These are phyloP conservation scores for Pisolithus orientalis DNA, from an alignment of 768 basidiomycete genomes.

Conservation along the genomic window DNA sequence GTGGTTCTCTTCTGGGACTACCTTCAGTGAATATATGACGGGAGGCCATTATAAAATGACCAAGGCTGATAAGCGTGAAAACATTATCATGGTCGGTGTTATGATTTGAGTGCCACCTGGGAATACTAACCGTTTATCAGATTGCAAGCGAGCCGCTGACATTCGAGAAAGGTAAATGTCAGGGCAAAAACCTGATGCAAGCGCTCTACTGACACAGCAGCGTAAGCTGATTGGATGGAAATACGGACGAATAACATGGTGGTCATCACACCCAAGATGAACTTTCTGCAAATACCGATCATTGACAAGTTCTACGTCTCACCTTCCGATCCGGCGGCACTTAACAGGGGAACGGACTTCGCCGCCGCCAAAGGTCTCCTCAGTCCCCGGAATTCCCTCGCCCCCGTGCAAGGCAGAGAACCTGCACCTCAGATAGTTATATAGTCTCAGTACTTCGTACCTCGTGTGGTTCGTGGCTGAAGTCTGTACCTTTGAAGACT, in stretches of 20 bases:
- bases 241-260: conserved; percentile 96
- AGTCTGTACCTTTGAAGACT: no score
- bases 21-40: conserved; percentile 83
- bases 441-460: not conserved
- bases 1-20: conserved; percentile 96
- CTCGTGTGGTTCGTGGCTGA: no score
- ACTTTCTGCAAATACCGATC: conserved; percentile 89
- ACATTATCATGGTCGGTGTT: conserved; percentile 76
- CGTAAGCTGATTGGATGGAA: conserved; percentile 93
- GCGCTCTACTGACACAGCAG: not conserved
- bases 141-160: conserved; percentile 92
- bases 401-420: conserved; percentile 16
- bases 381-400: conserved; percentile 45
- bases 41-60: conserved; percentile 94
- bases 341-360: conserved; percentile 69
- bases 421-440: conserved; percentile 1
- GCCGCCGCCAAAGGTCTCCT: conserved; percentile 85
- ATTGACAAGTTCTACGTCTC: conserved; percentile 90
- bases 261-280: conserved; percentile 94
- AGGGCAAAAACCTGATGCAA: not conserved
- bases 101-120: conserved; percentile 2
- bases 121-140: conserved; percentile 28
- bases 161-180: conserved; percentile 75
- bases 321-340: conserved; percentile 70
- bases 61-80: conserved; percentile 91